Percentiles rank a stretch among this genome's conserved stretches.
Conservation (phyloP, 164 flowering plant species). For the Vitis labrusca region DNA sequence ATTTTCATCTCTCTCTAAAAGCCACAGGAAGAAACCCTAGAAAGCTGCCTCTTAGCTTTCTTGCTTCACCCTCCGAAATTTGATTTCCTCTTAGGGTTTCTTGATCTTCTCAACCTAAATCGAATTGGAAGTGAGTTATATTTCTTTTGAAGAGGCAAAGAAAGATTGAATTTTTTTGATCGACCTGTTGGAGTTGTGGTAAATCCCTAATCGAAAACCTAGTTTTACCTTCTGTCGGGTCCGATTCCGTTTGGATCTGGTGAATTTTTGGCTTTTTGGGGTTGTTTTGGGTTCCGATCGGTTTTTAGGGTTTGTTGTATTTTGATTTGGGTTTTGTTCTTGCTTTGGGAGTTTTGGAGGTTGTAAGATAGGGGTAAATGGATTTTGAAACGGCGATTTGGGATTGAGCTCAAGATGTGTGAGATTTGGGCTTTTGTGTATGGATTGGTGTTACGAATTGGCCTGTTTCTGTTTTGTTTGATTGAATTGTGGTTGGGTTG, state of each 20-base stretch:
- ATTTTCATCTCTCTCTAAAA: neutral
- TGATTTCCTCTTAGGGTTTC: neutral
- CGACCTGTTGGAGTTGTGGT: constrained; percentile 1
- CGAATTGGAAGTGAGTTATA: neutral
- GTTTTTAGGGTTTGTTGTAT: neutral
- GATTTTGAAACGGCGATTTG: neutral
- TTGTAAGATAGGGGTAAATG: neutral
- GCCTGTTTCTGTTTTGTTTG: neutral
- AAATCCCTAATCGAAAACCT: constrained; percentile 6
- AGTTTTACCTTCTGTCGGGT: neutral
- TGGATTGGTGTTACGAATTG: neutral
- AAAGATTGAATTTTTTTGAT: neutral
- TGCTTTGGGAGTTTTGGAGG: neutral
- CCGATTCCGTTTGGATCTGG: neutral
- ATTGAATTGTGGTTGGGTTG: neutral
- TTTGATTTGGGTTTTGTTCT: neutral
- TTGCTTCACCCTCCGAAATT: neutral
- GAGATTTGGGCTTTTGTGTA: neutral
- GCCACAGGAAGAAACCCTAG: neutral
- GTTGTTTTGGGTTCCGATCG: neutral
- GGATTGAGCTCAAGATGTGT: constrained; percentile 2
- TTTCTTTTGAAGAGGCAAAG: neutral
- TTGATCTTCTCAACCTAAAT: neutral
- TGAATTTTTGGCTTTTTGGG: neutral
- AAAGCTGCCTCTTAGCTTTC: neutral